Percentiles rank a stretch among this genome's conserved stretches.
Evolutionary conservation across 768 basidiomycete species (phyloP).

Genomic region (Suillus weaverae): DNA sequence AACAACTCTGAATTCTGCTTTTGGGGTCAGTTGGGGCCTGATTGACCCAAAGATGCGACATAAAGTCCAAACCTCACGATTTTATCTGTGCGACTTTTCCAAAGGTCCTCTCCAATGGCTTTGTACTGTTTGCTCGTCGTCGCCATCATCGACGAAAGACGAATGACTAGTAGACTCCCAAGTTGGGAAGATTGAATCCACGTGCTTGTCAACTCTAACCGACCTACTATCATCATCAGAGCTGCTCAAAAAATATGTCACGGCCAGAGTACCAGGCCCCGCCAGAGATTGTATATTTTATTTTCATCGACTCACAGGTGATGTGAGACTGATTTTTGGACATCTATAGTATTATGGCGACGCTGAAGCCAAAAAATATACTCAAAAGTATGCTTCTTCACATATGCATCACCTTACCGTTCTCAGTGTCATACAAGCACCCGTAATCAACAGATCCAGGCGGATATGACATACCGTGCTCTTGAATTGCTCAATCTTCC

Average conservation of each 20-base stretch:
- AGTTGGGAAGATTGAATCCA: conserved; percentile 6
- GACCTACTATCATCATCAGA: conserved; percentile 3
- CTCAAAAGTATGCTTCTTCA: conserved; percentile 68
- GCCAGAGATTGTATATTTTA: conserved; percentile 77
- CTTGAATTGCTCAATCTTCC: conserved; percentile 88
- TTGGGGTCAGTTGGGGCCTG: conserved; percentile 14
- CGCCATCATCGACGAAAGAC: conserved; percentile 48
- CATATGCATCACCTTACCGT: conserved; percentile 5
- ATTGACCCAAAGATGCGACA: conserved; percentile 21
- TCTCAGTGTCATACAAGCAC: conserved; percentile 52
- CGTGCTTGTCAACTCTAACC: not conserved
- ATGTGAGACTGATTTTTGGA: not conserved
- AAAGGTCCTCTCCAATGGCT: conserved; percentile 89
- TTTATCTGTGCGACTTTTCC: conserved; percentile 94
- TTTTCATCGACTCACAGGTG: not conserved
- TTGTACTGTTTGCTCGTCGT: conserved; percentile 84
- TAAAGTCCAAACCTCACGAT: conserved; percentile 56
- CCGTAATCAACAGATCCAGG: conserved; percentile 94
- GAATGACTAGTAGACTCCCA: not conserved
- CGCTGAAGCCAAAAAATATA: conserved; percentile 93
- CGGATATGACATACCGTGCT: conserved; percentile 96
- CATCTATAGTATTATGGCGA: conserved; percentile 89
- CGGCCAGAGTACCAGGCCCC: conserved; percentile 87
- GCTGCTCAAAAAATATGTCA: conserved; percentile 53
- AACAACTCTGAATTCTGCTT: conserved; percentile 94